Evolutionary conservation across 371 early-diverging fungal genomes (phyloP), one percentile per base, ranked within the genome.

Genomic region (Choanephora cucurbitarum): DNA sequence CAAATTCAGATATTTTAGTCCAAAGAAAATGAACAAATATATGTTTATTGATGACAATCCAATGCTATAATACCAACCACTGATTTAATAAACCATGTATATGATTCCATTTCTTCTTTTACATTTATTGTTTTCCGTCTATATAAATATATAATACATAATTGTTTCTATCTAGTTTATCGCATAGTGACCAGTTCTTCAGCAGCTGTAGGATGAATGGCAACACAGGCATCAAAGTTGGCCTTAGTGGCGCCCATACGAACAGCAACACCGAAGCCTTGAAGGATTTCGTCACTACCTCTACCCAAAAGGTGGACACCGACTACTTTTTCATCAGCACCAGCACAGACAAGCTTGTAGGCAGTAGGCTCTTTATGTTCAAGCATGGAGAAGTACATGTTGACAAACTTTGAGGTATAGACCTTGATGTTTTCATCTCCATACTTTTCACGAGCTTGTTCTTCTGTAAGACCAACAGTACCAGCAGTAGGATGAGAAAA

Each of bases 181-280:
- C 60, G 60, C 60, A 60, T 57, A 32, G 57, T 57, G 19, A 57
- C 52, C 66, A 91, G 60, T 69, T 91, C 99, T 69, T 99, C 99
- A 14, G 91, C 87, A 54, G 95, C 93, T n/a, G 98, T 97, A 21
- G 99, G 99, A 70, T 99, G 99, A 58, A 98, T 95, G n/a, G 98
- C 98, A 32, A 99, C 96, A 45, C 91, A 91, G 66, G 71, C 85
- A 72, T 96, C 95, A 70, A 99, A 91, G 67, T 98, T 96, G 13
- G 81, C 85, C 77, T 96, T 97, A 56, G 95, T 95, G n/a, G 98
- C 96, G 7, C 95, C 94, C 91, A 91, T 93, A 70, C 88, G 86
- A 55, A 91, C 72, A n/a, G 90, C 91, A 31, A 90, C 90, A 59
- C 85, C 86, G 69, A 98, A 98, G 43, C 75, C 72, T 85, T 99